phyloP scores from a whole-genome alignment of 805 yeast species.

The Monosporozyma servazzii region DNA sequence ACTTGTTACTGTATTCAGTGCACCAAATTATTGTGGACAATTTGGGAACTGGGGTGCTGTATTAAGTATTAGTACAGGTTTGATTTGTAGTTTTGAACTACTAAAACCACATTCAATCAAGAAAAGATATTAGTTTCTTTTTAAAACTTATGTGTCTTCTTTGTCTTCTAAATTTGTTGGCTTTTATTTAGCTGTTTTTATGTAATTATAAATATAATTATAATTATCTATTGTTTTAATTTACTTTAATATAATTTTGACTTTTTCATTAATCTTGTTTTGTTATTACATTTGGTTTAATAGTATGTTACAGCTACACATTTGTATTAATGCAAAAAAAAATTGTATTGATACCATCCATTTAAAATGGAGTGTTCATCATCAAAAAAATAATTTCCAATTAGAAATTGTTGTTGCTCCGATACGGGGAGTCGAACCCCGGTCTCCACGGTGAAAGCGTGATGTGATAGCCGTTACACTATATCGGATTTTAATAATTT shows the following conservation, averaged over 20 bases:
- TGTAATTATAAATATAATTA: neutral
- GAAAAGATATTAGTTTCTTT: neutral
- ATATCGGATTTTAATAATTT: neutral
- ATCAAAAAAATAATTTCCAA: neutral
- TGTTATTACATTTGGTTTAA: too few relatives aligned
- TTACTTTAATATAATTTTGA: neutral
- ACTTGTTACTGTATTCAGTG: slow-evolving; percentile 69
- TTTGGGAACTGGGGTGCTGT: slow-evolving; percentile 75
- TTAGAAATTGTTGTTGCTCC: neutral
- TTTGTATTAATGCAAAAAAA: too few relatives aligned
- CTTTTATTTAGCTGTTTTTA: neutral
- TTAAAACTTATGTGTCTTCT: neutral
- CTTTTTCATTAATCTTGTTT: too few relatives aligned
- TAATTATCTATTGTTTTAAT: neutral
- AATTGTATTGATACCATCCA: too few relatives aligned
- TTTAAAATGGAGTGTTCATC: neutral
- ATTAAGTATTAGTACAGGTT: slow-evolving; percentile 58
- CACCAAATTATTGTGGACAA: slow-evolving; percentile 80
- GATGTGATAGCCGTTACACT: slow-evolving; percentile 4
- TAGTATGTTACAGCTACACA: too few relatives aligned
- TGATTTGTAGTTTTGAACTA: slow-evolving; percentile 65
- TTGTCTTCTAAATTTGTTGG: neutral
- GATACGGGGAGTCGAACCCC: slow-evolving; percentile 5
- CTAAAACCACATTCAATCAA: slow-evolving; percentile 42
- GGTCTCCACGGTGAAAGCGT: slow-evolving; percentile 4